Conservation (phyloP, 179 eudicot species). For the Camellia oleifera region DNA sequence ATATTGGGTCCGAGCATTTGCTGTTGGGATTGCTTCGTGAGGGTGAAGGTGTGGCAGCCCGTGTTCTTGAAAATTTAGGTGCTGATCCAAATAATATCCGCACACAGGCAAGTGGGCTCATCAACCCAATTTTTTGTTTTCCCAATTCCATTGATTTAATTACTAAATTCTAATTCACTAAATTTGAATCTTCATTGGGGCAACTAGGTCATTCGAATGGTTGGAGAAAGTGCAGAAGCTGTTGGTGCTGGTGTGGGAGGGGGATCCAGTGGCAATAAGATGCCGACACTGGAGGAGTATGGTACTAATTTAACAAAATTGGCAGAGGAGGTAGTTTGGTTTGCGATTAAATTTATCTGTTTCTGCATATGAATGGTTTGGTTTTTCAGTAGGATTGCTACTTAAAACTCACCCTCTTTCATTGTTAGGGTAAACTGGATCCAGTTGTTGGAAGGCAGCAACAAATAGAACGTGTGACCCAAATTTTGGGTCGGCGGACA, state of each 20-base stretch:
- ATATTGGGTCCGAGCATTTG: constrained; percentile 92
- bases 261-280: constrained; percentile 63
- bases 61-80: constrained; percentile 84
- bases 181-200: background rate
- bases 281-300: constrained; percentile 96
- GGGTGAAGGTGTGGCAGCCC: constrained; percentile 98
- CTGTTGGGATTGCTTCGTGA: constrained; percentile 92
- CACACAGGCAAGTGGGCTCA: constrained; percentile 50
- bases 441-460: constrained; percentile 96
- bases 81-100: constrained; percentile 90
- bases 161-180: background rate
- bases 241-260: constrained; percentile 95
- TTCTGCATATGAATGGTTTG: background rate
- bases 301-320: constrained; percentile 95
- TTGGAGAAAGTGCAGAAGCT: constrained; percentile 83
- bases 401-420: background rate
- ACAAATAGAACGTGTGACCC: constrained; percentile 93
- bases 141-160: background rate
- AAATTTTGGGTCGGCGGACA: constrained; percentile 88
- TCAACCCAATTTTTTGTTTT: background rate
- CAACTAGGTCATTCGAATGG: constrained; percentile 78
- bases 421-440: constrained; percentile 83
- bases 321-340: constrained; percentile 77
- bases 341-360: background rate
- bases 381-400: background rate